Percentiles rank a stretch among this genome's conserved stretches.
Conservation (phyloP, 257 asterid genomes). For the Vinca minor region DNA sequence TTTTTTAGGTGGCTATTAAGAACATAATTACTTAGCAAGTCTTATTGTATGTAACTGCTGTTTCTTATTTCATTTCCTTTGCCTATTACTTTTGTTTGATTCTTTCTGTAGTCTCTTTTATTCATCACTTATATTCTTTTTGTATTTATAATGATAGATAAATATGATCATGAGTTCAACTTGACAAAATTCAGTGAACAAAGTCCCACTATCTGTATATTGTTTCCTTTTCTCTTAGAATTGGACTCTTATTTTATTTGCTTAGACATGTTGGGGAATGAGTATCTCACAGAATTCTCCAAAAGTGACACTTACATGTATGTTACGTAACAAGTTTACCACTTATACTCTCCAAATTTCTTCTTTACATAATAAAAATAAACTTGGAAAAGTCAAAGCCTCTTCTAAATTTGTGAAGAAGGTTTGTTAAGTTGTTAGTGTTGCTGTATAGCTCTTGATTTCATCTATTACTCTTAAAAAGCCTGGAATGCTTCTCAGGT, state of each 20-base stretch:
- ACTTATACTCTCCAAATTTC: background rate
- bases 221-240: background rate
- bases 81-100: background rate
- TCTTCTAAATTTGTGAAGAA: background rate
- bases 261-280: background rate
- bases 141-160: too few relatives aligned
- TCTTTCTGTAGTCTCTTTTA: background rate
- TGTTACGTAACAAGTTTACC: background rate
- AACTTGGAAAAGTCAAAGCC: background rate
- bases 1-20: slow-evolving; percentile 14
- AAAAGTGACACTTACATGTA: background rate
- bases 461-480: too few relatives aligned
- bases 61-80: background rate
- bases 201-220: background rate
- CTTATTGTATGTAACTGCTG: background rate
- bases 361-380: background rate
- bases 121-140: too few relatives aligned
- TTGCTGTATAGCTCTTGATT: background rate
- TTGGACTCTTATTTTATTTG: background rate
- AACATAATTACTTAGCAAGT: background rate
- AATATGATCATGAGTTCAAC: too few relatives aligned
- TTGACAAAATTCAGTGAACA: background rate
- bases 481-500: slow-evolving; percentile 13
- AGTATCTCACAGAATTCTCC: background rate
- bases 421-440: background rate